Evolutionary conservation across 2,329 filamentous ascomycete species (phyloP), one percentile per base, ranked within the genome.

Genomic region (Aspergillus sp.): DNA sequence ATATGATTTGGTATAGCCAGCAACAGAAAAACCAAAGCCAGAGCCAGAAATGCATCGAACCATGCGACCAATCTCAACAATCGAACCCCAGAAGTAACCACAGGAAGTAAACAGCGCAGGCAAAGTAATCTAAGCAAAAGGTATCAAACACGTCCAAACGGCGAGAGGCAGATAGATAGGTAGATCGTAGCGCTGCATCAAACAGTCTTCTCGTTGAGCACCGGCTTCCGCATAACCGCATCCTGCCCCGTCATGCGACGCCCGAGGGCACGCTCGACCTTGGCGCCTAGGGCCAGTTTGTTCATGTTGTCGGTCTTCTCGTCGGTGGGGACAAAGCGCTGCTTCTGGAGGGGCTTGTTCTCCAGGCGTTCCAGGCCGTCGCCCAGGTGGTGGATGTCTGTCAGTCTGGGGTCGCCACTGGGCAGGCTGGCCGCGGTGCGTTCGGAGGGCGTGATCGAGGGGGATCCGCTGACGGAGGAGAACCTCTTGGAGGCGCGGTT

Each of bases 241-340:
- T 95, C 88, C 61, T 95, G 88, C 46, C 82, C 67, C 16, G 75
- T 81, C 86, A 94, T 91, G 52, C 88, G 76, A 45, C 86, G 74
- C 46, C 81, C 81, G 34, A 95, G 75, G 14, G 88, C 86, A 39
- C 88, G 78, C 58, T 94, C 86, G 25, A 94, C 75, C 66, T 94
- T 94, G 39, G 86, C 86, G 29, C 86, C 83, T 32, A 94, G 74
- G 24, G 86, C 86, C 37, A 93, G 73, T 66, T 93, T 93, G 67
- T 78, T 80, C 61, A 93, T 69, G 56, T 82, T 80, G 51, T 85
- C 82, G 13, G 72, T 76, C 71, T 93, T 93, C 61, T 89, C 78
- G 42, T 81, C 75, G 55, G 71, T 82, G 42, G 88, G 75, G 35
- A 77, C 70, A 53, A 88, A 88, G 47, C 88, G 81, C 67, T 95